Evolutionary conservation across 805 yeast genomes (phyloP).

Genomic region (Cyberlindnera mrakii): DNA sequence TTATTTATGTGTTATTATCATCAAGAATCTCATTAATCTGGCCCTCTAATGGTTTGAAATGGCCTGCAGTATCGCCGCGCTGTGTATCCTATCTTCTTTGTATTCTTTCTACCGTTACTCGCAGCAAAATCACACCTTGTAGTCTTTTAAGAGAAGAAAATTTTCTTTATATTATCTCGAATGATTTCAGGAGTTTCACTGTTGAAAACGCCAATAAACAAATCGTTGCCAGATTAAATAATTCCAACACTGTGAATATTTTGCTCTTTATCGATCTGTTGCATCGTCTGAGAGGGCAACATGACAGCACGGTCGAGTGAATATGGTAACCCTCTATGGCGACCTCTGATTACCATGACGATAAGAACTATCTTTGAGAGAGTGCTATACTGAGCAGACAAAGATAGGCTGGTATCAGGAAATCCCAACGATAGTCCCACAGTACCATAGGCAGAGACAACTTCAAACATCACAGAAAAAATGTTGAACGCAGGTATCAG

Average conservation of each 20-base stretch:
- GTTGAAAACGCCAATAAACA: slow-evolving; percentile 23
- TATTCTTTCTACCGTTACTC: too few relatives aligned
- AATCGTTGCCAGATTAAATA: slow-evolving; percentile 17
- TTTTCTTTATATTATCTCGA: slow-evolving; percentile 18
- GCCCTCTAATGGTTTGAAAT: too few relatives aligned
- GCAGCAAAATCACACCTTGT: too few relatives aligned
- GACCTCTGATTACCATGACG: slow-evolving; percentile 88
- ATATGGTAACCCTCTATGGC: slow-evolving; percentile 95
- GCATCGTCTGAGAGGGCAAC: slow-evolving; percentile 66
- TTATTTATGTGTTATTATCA: too few relatives aligned
- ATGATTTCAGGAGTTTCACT: slow-evolving; percentile 22
- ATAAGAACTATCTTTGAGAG: slow-evolving; percentile 79
- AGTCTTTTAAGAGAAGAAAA: slow-evolving; percentile 12
- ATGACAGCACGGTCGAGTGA: slow-evolving; percentile 90
- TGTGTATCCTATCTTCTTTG: too few relatives aligned
- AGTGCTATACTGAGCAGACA: slow-evolving; percentile 63
- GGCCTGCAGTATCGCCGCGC: too few relatives aligned
- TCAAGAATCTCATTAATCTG: too few relatives aligned
- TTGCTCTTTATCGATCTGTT: slow-evolving; percentile 47
- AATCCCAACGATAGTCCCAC: slow-evolving; percentile 91
- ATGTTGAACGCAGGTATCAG: slow-evolving; percentile 49
- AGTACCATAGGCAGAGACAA: slow-evolving; percentile 93
- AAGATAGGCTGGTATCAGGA: slow-evolving; percentile 59
- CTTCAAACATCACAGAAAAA: slow-evolving; percentile 76
- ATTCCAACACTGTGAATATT: slow-evolving; percentile 21